These are phyloP conservation scores for Nigrospora sphaerica DNA, from an alignment of 2,329 filamentous ascomycete species.

Conservation along the genomic window DNA sequence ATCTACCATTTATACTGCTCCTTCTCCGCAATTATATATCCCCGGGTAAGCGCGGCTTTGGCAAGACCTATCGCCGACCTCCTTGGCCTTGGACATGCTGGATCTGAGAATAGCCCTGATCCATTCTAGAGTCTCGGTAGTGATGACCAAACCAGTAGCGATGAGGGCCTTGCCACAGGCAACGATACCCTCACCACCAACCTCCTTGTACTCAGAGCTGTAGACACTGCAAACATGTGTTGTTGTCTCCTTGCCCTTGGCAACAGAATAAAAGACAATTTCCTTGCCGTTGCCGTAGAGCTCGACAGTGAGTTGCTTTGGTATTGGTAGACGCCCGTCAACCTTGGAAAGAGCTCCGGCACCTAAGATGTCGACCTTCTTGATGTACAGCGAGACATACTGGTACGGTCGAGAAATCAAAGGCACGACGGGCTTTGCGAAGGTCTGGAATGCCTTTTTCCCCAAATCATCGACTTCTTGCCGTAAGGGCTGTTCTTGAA, in stretches of 20 bases:
- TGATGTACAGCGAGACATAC: constrained; percentile 78
- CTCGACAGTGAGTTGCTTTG: constrained; percentile 70
- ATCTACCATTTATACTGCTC: no score
- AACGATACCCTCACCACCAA: constrained; percentile 56
- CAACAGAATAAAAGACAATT: constrained; percentile 55
- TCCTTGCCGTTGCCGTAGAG: constrained; percentile 58
- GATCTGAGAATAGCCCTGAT: constrained; percentile 49
- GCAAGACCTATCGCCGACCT: constrained; percentile 42
- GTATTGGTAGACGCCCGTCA: constrained; percentile 62
- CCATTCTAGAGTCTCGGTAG: constrained; percentile 57
- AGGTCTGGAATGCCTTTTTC: constrained; percentile 65
- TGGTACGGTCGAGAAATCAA: constrained; percentile 74
- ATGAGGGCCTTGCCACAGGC: constrained; percentile 63
- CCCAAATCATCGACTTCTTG: constrained; percentile 74
- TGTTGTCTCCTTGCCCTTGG: constrained; percentile 53
- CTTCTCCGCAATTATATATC: no score
- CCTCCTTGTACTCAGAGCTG: constrained; percentile 54
- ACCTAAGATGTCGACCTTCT: constrained; percentile 71
- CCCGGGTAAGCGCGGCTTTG: no score
- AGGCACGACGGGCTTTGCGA: constrained; percentile 72
- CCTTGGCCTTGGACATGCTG: constrained; percentile 57
- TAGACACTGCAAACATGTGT: constrained; percentile 55
- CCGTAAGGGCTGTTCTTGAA: constrained; percentile 80
- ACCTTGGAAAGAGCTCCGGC: constrained; percentile 62
- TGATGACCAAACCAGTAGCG: constrained; percentile 59